Evolutionary conservation across 192 early-diverging fungal species (phyloP), one percentile per base, ranked within the genome.

Genomic region (Umbelopsis ramanniana): DNA sequence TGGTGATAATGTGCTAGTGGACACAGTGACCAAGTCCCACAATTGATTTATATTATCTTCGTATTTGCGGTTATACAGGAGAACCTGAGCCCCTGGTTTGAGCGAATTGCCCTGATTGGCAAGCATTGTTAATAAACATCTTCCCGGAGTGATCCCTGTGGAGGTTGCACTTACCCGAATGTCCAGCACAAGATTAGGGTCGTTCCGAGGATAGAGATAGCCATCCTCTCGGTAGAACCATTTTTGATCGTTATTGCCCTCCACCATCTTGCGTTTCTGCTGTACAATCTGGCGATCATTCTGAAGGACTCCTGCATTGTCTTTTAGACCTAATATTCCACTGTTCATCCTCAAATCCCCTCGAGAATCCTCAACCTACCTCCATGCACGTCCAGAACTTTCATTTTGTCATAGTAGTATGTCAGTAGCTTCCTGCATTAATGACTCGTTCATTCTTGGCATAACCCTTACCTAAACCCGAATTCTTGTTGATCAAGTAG

Each of bases 211-310:
- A 45, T 77, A 81, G 26, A 77, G 68, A 40, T 76, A 69, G 5
- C 76, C 76, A 48, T 79, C 77, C 46, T 81, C 79, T 0, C 75
- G 68, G 50, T 76, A 77, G 43, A 48, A 74, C 79, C 79, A 81
- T 45, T 66, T 33, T 50, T 77, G 79, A 43, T 81, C 77, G 4
- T 81, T 66, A 14, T 72, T 70, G 19, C 71, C 69, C 26, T 81
- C 72, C 7, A 75, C 0, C 46, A 74, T 53, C 35, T 81, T 81
- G 46, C 76, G 47, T 21, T 68, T 72, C 37, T 77, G 77, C 48
- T 81, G 79, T 54, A 81, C 74, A 6, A 77, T 57, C 33, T 67
- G 75, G 38, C 55, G 70, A 43, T 74, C 76, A 35, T 63, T 74
- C 9, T 72, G 50, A 35, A 74, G 40, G 22, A 48, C 2, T 24